phyloP scores from a whole-genome alignment of 2,329 filamentous ascomycete species.

The Aspergillus flavus region DNA sequence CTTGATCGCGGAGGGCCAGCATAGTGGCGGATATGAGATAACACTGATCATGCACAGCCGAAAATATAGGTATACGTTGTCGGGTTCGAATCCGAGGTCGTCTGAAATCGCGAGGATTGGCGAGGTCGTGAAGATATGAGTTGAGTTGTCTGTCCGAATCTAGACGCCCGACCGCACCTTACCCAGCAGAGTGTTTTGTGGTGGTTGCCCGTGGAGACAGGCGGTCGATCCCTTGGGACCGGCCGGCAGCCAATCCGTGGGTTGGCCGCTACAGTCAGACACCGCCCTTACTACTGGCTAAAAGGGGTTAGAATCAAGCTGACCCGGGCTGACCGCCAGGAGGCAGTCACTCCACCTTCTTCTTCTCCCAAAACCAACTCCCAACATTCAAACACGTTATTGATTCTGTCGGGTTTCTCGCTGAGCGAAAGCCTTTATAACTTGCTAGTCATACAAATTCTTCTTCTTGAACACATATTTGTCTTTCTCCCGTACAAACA shows the following conservation, averaged over 20 bases:
- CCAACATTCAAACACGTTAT: conserved; percentile 13
- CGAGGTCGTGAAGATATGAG: neutral
- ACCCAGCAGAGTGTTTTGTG: conserved; percentile 26
- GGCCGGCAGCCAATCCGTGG: neutral
- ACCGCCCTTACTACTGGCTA: conserved; percentile 8
- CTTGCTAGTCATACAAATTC: neutral
- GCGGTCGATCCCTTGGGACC: conserved; percentile 5
- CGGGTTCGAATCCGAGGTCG: neutral
- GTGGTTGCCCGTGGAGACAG: conserved; percentile 46
- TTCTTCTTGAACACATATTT: conserved; percentile 33
- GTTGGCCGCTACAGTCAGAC: neutral
- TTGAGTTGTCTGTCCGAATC: conserved; percentile 20
- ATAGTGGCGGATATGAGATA: conserved; percentile 51
- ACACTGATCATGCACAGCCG: conserved; percentile 23
- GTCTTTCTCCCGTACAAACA: conserved; percentile 27
- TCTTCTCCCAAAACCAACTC: conserved; percentile 23
- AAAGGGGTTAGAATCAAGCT: conserved; percentile 9
- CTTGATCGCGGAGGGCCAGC: conserved; percentile 81
- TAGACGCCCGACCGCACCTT: conserved; percentile 21
- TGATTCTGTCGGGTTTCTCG: conserved; percentile 31
- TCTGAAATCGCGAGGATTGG: neutral
- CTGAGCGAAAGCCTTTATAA: conserved; percentile 39
- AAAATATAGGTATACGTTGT: neutral
- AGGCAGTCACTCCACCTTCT: conserved; percentile 22
- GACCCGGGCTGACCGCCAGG: conserved; percentile 24